Conservation (phyloP, 352 stramenopile genomes). For the Phytophthora sp. region DNA sequence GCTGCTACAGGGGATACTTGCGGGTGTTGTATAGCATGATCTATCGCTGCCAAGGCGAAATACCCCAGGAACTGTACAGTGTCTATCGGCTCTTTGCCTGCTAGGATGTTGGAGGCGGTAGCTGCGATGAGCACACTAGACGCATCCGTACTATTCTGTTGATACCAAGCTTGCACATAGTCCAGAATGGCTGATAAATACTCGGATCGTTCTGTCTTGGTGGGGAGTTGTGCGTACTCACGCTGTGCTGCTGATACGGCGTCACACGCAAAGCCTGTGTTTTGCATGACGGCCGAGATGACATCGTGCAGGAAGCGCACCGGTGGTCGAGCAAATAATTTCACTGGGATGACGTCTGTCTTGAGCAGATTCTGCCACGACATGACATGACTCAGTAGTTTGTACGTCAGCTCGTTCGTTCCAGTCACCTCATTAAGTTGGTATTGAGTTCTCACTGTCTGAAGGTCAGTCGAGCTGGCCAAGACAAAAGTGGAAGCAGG, state of each 20-base stretch:
- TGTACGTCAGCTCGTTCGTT: constrained; percentile 69
- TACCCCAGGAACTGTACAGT: constrained; percentile 82
- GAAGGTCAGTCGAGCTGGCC: constrained; percentile 40
- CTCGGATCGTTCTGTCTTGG: constrained; percentile 77
- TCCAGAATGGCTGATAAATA: constrained; percentile 81
- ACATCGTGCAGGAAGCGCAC: constrained; percentile 86
- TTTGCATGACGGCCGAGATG: constrained; percentile 71
- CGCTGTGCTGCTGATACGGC: constrained; percentile 43
- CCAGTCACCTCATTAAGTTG: constrained; percentile 55
- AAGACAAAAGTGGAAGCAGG: constrained; percentile 54
- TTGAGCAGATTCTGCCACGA: constrained; percentile 84
- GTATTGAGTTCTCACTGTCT: constrained; percentile 42
- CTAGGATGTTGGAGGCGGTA: constrained; percentile 78
- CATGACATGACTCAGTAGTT: constrained; percentile 69
- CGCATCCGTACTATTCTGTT: constrained; percentile 24
- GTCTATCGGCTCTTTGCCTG: constrained; percentile 75
- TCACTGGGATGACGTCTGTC: constrained; percentile 62
- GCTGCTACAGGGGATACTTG: background rate
- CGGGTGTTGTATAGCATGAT: constrained; percentile 51
- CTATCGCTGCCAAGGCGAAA: constrained; percentile 62
- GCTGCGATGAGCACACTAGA: constrained; percentile 61
- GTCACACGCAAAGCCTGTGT: constrained; percentile 60
- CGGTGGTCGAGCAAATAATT: constrained; percentile 77
- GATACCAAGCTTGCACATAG: constrained; percentile 70
- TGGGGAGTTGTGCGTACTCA: constrained; percentile 68